Conservation (phyloP, 306 rosid species). For the Castanea sativa region DNA sequence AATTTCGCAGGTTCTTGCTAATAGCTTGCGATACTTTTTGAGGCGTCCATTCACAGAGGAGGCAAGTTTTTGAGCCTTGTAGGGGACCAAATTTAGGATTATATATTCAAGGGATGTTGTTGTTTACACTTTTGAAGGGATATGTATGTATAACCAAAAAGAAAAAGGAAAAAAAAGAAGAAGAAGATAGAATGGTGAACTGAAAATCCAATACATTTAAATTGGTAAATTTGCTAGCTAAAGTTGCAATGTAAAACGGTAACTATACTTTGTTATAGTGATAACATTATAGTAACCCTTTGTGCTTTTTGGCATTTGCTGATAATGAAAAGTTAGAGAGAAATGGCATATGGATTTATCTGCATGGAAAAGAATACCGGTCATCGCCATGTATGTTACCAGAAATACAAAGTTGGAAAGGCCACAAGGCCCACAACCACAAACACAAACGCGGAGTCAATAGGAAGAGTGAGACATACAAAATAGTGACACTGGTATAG, state of each 20-base stretch:
- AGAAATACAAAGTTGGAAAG: too few species aligned
- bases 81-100: slow-evolving; percentile 1
- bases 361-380: too few species aligned
- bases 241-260: slow-evolving; percentile 5
- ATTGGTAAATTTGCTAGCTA: not conserved
- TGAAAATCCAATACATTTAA: not conserved
- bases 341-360: too few species aligned
- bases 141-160: not conserved
- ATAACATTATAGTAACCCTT: not conserved
- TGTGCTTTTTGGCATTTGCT: not conserved
- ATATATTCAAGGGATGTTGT: not conserved
- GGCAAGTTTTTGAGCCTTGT: slow-evolving; percentile 62
- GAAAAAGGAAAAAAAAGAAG: too few species aligned
- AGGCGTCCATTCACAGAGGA: slow-evolving; percentile 89
- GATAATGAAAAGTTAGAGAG: not conserved
- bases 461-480: too few species aligned
- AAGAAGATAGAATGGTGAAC: not conserved
- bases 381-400: too few species aligned
- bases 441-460: too few species aligned
- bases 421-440: too few species aligned
- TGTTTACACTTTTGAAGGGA: slow-evolving; percentile 24
- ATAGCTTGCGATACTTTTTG: slow-evolving; percentile 75
- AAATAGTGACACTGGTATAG: too few species aligned
- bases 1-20: slow-evolving; percentile 63
- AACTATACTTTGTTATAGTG: not conserved